Evolutionary conservation across 371 early-diverging fungal genomes (phyloP).

Genomic region (Apophysomyces variabilis): DNA sequence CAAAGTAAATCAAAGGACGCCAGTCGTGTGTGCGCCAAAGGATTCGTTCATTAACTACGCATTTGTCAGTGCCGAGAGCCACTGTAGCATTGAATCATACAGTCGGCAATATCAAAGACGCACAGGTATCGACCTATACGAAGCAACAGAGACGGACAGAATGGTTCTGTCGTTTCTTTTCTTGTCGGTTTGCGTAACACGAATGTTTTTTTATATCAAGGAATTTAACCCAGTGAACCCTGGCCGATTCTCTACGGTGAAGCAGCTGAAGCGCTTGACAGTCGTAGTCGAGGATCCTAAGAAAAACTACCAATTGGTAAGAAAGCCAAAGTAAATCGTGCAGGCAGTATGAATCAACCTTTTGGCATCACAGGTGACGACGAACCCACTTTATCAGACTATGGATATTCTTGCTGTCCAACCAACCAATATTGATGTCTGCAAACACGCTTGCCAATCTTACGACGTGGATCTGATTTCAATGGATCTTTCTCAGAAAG

Average conservation of each 20-base stretch:
- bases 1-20: conserved; percentile 29
- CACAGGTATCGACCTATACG: conserved; percentile 46
- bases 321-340: conserved; percentile 12
- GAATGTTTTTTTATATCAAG: conserved; percentile 15
- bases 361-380: conserved; percentile 42
- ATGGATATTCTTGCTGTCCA: conserved; percentile 88
- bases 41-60: too few species aligned
- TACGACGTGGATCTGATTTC: conserved; percentile 90
- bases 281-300: conserved; percentile 63
- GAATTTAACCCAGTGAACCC: conserved; percentile 49
- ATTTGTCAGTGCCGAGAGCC: conserved; percentile 64
- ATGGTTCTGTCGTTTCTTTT: not conserved
- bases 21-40: too few species aligned
- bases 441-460: conserved; percentile 77
- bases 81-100: conserved; percentile 76
- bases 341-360: not conserved
- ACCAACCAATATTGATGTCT: conserved; percentile 78
- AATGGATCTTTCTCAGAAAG: conserved; percentile 68
- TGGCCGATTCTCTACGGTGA: conserved; percentile 39
- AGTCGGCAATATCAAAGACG: conserved; percentile 55
- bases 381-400: conserved; percentile 50
- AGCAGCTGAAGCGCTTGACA: conserved; percentile 68
- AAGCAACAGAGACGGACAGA: not conserved
- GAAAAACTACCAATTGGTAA: conserved; percentile 71
- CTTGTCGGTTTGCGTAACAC: too few species aligned